These are phyloP conservation scores for Kitagawia praeruptora DNA, from an alignment of 129 eudicot species.

Conservation along the genomic window DNA sequence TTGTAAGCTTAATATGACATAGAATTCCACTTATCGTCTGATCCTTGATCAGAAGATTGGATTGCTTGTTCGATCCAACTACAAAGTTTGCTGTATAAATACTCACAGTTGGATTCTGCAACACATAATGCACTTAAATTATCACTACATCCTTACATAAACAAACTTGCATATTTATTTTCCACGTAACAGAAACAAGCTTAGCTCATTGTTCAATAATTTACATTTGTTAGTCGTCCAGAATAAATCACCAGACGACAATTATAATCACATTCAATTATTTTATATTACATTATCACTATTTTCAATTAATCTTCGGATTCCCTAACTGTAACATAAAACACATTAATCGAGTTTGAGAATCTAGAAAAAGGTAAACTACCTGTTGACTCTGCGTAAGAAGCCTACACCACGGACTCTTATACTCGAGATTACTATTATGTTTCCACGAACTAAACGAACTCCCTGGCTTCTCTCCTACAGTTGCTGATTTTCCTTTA, in stretches of 20 bases:
- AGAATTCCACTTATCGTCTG: slow-evolving; percentile 27
- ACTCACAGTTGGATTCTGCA: slow-evolving; percentile 54
- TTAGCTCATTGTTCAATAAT: background rate
- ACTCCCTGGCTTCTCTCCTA: slow-evolving; percentile 36
- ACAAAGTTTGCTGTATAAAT: slow-evolving; percentile 34
- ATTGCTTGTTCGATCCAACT: slow-evolving; percentile 60
- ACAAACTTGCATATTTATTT: background rate
- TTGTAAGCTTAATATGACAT: slow-evolving; percentile 46
- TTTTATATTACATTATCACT: background rate
- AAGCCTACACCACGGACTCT: slow-evolving; percentile 68
- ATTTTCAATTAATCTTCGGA: background rate
- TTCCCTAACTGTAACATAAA: background rate
- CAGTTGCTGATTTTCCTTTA: slow-evolving; percentile 42
- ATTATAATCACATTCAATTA: background rate
- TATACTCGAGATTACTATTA: slow-evolving; percentile 26
- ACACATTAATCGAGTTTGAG: background rate
- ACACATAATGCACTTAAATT: slow-evolving; percentile 12
- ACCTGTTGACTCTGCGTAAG: slow-evolving; percentile 60
- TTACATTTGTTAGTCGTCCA: background rate
- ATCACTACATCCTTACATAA: background rate
- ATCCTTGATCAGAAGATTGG: slow-evolving; percentile 49
- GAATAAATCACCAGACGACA: too few relatives aligned
- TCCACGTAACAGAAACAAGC: background rate
- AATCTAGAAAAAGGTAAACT: background rate
- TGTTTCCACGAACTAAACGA: slow-evolving; percentile 49